Conservation (phyloP, 1,284 basidiomycete species). For the Ustilago xerochloae region DNA sequence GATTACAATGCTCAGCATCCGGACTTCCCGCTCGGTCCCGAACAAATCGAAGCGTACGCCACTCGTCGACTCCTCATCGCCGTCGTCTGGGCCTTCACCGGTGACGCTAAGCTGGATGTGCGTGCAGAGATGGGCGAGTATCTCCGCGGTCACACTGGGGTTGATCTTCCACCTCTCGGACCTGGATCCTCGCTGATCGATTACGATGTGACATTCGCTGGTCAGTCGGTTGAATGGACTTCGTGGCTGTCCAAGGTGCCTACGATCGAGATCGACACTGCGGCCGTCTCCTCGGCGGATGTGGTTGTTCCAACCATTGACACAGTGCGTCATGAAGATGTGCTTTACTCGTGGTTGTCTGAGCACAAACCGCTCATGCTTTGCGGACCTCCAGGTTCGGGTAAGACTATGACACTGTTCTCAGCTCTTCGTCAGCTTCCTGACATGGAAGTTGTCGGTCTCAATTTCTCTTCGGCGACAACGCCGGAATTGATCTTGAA, state of each 20-base stretch:
- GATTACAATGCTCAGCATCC: slow-evolving; percentile 95
- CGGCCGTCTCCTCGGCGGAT: slow-evolving; percentile 92
- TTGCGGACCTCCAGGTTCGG: slow-evolving; percentile 97
- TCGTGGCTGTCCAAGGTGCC: slow-evolving; percentile 87
- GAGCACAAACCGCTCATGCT: slow-evolving; percentile 99
- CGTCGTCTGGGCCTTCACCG: slow-evolving; percentile 97
- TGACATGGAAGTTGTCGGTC: slow-evolving; percentile 97
- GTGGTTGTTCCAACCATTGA: slow-evolving; percentile 98
- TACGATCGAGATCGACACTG: slow-evolving; percentile 94
- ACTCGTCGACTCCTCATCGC: slow-evolving; percentile 89
- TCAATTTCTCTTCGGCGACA: slow-evolving; percentile 99
- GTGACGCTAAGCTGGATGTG: slow-evolving; percentile 89
- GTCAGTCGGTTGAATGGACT: slow-evolving; percentile 77
- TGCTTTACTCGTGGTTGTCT: slow-evolving; percentile 97
- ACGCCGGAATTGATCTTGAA: slow-evolving; percentile 97
- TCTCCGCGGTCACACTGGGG: slow-evolving; percentile 83
- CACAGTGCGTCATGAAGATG: slow-evolving; percentile 97
- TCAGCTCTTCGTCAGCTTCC: slow-evolving; percentile 96
- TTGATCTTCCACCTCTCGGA: slow-evolving; percentile 81
- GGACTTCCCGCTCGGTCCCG: slow-evolving; percentile 88
- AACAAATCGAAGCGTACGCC: slow-evolving; percentile 89
- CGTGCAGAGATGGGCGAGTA: slow-evolving; percentile 91
- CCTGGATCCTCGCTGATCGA: slow-evolving; percentile 90
- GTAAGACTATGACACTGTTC: slow-evolving; percentile 99
- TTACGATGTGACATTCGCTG: slow-evolving; percentile 78